A percentile compares a stretch with the other conserved stretches of the same genome.
Conservation (phyloP, 192 early-diverging fungal genomes). For the Coemansia sp. region DNA sequence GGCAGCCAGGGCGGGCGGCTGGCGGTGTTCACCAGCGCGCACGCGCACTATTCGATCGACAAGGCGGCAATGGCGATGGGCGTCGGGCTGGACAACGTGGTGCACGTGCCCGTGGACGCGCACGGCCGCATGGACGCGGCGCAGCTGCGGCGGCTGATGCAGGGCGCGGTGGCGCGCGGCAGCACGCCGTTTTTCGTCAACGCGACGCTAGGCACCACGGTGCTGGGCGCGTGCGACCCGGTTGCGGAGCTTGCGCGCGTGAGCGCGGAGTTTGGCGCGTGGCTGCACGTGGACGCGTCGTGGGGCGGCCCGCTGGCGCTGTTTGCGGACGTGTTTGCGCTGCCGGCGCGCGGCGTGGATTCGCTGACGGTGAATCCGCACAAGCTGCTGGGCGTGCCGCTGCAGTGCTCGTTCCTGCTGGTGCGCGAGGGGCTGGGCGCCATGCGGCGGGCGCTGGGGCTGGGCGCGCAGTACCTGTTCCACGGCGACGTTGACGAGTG, state of each 20-base stretch:
- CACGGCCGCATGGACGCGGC: slow-evolving; percentile 58
- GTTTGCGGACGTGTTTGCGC: slow-evolving; percentile 41
- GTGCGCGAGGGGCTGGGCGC: slow-evolving; percentile 51
- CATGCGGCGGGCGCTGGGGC: slow-evolving; percentile 60
- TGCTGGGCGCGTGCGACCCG: slow-evolving; percentile 77
- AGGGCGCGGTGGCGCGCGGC: slow-evolving; percentile 32
- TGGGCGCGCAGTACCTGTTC: slow-evolving; percentile 59
- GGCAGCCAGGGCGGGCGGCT: slow-evolving; percentile 38
- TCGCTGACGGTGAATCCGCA: slow-evolving; percentile 76
- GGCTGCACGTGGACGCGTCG: slow-evolving; percentile 77
- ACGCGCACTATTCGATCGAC: slow-evolving; percentile 72
- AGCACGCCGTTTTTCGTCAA: slow-evolving; percentile 76
- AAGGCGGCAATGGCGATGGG: slow-evolving; percentile 70
- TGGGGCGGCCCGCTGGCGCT: slow-evolving; percentile 72
- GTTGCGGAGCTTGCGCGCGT: slow-evolving; percentile 55
- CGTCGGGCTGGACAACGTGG: slow-evolving; percentile 63
- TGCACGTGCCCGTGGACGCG: slow-evolving; percentile 60
- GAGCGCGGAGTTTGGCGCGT: slow-evolving; percentile 59
- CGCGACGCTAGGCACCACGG: slow-evolving; percentile 79
- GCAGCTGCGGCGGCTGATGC: slow-evolving; percentile 54
- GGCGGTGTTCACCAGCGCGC: slow-evolving; percentile 64
- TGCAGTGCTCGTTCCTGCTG: slow-evolving; percentile 74
- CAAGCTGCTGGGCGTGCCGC: slow-evolving; percentile 73
- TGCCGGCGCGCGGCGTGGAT: slow-evolving; percentile 46
- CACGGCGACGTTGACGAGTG: slow-evolving; percentile 4